Evolutionary conservation across 306 rosid genomes (phyloP), one percentile per base, ranked within the genome.

Genomic region (Medicago ruthenica): DNA sequence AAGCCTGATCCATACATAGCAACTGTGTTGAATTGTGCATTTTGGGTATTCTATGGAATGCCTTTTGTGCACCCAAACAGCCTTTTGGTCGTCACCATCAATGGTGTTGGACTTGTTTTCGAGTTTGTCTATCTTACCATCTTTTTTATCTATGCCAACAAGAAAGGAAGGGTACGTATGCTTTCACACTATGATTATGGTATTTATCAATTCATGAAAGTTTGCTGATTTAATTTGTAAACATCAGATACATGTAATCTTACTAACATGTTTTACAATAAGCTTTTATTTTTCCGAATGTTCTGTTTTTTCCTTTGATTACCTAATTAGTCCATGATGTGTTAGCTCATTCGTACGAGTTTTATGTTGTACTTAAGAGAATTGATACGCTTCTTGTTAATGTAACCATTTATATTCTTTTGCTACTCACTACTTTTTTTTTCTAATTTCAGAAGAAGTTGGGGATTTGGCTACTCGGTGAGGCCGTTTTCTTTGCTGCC

Each of bases 61-160:
- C 98, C 98, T 9, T 85, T 91, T 66, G 89, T 93, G 61, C 93
- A 88, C 57, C 93, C 96, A 1, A 42, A 93, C 20, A 93, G 92
- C 76, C 18, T 75, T 70, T 82, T 93, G 16, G 93, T 93, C 0
- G 34, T 85, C 75, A 84, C 92, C 15, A 89, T 89, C 31, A 93
- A 34, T 34, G 37, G 37, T 6, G 37, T 34, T 34, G 37, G 37
- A 34, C 85, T 93, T 18, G 81, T 7, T 0, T 44, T 89, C 0
- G 93, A 88, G 84, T 21, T 89, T 8, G 2, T 81, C 53, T 93
- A 93, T 66, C 67, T 93, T 13, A 63, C 80, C 72, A 81, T 90
- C 12, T 93, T 77, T 77, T 81, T 64, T 20, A 0, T 22, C n/a
- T 93, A 71, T 41, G 82, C 88, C 53, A 17, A 73, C 1, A 10